These are phyloP conservation scores for Penicillium frequentans DNA, from an alignment of 2,329 filamentous ascomycete genomes.

Conservation along the genomic window DNA sequence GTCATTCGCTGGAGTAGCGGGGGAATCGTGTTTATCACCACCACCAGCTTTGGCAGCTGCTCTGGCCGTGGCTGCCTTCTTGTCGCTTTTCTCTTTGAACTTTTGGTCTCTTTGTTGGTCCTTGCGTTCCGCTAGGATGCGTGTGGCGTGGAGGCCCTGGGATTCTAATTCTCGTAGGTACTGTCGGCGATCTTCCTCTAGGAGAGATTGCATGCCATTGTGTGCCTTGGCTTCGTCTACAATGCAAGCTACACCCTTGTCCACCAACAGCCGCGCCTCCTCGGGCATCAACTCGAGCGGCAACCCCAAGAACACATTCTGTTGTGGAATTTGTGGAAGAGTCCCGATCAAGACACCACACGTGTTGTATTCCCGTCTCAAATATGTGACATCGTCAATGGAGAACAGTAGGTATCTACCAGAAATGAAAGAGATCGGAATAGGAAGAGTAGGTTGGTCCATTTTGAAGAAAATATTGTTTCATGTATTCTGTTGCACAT, in stretches of 20 bases:
- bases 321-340: conserved; percentile 87
- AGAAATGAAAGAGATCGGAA: conserved; percentile 78
- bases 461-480: conserved; percentile 24
- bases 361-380: conserved; percentile 79
- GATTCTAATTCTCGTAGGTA: conserved; percentile 61
- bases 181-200: conserved; percentile 57
- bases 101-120: conserved; percentile 52
- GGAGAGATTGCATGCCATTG: conserved; percentile 60
- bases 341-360: conserved; percentile 84
- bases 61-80: conserved; percentile 17
- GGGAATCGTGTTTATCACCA: conserved; percentile 3
- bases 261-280: conserved; percentile 79
- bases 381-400: conserved; percentile 71
- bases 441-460: conserved; percentile 51
- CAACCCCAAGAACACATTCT: conserved; percentile 89
- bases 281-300: conserved; percentile 89
- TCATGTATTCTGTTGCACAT: conserved; percentile 19
- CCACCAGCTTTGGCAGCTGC: conserved; percentile 9
- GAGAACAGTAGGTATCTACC: conserved; percentile 89
- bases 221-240: conserved; percentile 78
- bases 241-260: conserved; percentile 73
- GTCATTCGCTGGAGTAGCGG: conserved; percentile 2
- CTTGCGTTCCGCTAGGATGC: conserved; percentile 47
- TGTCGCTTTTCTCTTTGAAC: conserved; percentile 50
- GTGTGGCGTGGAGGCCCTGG: conserved; percentile 55